Evolutionary conservation across 768 basidiomycete species (phyloP), one percentile per base, ranked within the genome.

Genomic region (Amylocystis lapponica): DNA sequence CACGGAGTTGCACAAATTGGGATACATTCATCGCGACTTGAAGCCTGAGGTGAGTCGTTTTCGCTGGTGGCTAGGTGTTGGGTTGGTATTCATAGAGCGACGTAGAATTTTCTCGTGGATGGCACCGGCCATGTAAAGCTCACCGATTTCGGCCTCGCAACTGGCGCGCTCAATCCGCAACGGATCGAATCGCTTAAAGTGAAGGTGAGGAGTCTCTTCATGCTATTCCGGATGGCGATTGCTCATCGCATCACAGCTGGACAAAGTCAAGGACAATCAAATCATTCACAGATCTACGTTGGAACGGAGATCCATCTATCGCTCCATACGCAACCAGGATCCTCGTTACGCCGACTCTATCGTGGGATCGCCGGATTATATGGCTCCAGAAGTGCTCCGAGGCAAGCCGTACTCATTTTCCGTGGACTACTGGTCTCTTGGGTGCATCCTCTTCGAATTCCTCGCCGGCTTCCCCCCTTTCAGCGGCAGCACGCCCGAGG

Each of bases 381-480:
- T 99, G 96, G 89, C 96, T 1, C 87, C 89, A 0, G 89, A 92
- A 59, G 93, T 97, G 17, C 76, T 97, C 20, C 80, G 94, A 22
- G 95, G 88, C 27, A 92, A 93, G 64, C 87, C 92, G 0, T 99
- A 99, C 65, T 85, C 86, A 1, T 97, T 86, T 63, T 89, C 90
- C 0, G 96, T 98, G 36, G 96, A 99, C 66, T 98, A 87, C 55
- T 98, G 96, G 96, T 95, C 92, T 1, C 76, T 99, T 7, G 96
- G 96, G 5, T 98, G 96, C 63, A 98, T 99, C 54, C 69, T 99
- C 20, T 99, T 97, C 66, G 96, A 99, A 68, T 94, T 95, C 63
- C 71, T 95, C 13, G 87, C 91, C 1, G 95, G 96, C 21, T 99
- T 96, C 67, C 96, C 96, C 11, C 96, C 96, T 2, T 99, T 99